phyloP scores from a whole-genome alignment of 2,329 filamentous ascomycete species.

The Hypomyces perniciosus region DNA sequence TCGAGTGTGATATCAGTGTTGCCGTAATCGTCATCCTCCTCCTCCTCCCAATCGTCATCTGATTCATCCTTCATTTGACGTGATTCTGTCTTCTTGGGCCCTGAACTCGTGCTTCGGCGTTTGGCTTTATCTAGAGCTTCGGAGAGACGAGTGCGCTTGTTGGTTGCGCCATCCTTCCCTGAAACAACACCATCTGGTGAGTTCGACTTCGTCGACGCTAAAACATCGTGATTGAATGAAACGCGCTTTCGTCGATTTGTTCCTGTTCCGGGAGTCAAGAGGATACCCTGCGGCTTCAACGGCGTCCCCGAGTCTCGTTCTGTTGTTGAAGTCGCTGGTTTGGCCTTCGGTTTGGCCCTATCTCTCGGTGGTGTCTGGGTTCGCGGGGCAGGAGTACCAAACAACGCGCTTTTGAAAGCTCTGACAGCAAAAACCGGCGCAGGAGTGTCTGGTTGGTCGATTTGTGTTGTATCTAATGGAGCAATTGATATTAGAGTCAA shows the following conservation, averaged over 20 bases:
- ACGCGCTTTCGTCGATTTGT: conserved; percentile 58
- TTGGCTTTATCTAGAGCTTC: conserved; percentile 41
- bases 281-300: conserved; percentile 50
- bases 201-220: conserved; percentile 23
- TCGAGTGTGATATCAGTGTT: conserved; percentile 62
- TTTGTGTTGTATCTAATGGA: conserved; percentile 36
- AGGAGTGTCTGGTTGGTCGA: conserved; percentile 58
- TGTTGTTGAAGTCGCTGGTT: conserved; percentile 6
- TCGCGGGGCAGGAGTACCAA: conserved; percentile 48
- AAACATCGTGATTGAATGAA: conserved; percentile 55
- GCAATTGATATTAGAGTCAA: neutral
- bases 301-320: conserved; percentile 38
- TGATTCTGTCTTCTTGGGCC: conserved; percentile 11
- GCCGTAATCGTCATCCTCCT: conserved; percentile 30
- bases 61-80: conserved; percentile 18
- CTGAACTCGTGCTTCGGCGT: conserved; percentile 24
- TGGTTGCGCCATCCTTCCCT: conserved; percentile 3
- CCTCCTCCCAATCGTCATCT: conserved; percentile 50
- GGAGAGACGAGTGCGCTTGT: conserved; percentile 39
- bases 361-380: conserved; percentile 28
- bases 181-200: conserved; percentile 5
- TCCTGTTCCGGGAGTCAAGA: conserved; percentile 58
- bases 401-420: conserved; percentile 58
- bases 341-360: conserved; percentile 15
- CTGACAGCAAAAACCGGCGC: conserved; percentile 61